Conservation (phyloP, 805 yeast genomes). For the Yarrowia phangngaensis region DNA sequence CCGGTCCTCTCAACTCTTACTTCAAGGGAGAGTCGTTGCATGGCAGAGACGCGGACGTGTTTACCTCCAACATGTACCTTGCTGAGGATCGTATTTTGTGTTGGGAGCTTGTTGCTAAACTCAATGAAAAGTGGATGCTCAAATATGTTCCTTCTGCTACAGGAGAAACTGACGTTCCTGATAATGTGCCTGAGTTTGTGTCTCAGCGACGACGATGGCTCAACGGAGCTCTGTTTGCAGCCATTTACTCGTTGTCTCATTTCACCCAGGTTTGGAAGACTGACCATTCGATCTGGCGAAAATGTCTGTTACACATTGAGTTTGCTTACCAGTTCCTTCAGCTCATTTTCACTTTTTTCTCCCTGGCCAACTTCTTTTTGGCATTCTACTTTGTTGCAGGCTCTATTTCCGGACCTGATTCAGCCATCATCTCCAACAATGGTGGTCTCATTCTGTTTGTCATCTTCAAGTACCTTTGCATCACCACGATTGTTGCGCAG, state of each 20-base stretch:
- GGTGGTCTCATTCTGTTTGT: slow-evolving; percentile 86
- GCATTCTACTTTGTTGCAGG: slow-evolving; percentile 93
- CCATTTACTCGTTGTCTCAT: slow-evolving; percentile 80
- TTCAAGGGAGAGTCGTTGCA: slow-evolving; percentile 79
- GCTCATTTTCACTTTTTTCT: slow-evolving; percentile 83
- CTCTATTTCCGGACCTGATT: slow-evolving; percentile 53
- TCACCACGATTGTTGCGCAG: slow-evolving; percentile 79
- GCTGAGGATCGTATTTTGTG: slow-evolving; percentile 96
- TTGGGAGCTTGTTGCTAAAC: slow-evolving; percentile 92
- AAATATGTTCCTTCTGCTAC: slow-evolving; percentile 88
- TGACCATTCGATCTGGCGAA: slow-evolving; percentile 76
- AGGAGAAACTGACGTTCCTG: slow-evolving; percentile 98
- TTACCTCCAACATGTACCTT: slow-evolving; percentile 92
- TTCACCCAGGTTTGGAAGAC: slow-evolving; percentile 86
- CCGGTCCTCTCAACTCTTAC: slow-evolving; percentile 85
- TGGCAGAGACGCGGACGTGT: slow-evolving; percentile 66
- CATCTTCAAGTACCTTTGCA: slow-evolving; percentile 77
- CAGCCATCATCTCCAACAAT: slow-evolving; percentile 46
- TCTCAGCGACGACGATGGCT: slow-evolving; percentile 98
- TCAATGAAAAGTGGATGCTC: slow-evolving; percentile 77
- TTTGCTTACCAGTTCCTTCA: slow-evolving; percentile 82
- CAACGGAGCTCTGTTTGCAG: slow-evolving; percentile 97
- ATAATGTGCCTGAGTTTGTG: slow-evolving; percentile 86
- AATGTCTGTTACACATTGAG: slow-evolving; percentile 77
- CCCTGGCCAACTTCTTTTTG: slow-evolving; percentile 85